Evolutionary conservation across 495 filamentous ascomycete genomes (phyloP).

Genomic region (Tetracladium setigerum): DNA sequence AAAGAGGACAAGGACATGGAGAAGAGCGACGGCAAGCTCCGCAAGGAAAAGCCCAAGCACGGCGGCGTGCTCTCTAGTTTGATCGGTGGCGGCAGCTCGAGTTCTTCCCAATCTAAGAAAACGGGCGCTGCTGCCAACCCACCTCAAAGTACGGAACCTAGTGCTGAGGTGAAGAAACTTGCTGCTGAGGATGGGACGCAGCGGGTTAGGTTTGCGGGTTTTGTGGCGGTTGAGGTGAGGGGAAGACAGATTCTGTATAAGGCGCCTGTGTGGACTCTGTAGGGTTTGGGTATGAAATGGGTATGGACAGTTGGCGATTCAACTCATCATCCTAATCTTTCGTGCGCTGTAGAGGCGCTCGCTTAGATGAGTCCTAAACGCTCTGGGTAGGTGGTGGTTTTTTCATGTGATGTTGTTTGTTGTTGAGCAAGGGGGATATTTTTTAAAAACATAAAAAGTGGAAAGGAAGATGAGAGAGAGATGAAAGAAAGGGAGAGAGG

Average conservation of each 20-base stretch:
- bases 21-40: constrained; percentile 26
- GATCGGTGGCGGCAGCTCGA: constrained; percentile 14
- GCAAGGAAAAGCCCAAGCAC: constrained; percentile 33
- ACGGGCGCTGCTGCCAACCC: constrained; percentile 21
- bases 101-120: too few relatives aligned
- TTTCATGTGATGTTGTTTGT: too few relatives aligned
- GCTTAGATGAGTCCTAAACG: too few relatives aligned
- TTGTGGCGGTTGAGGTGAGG: constrained; percentile 78
- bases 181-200: constrained; percentile 31
- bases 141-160: constrained; percentile 3
- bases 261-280: constrained; percentile 73
- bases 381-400: too few relatives aligned
- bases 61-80: constrained; percentile 23
- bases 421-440: too few relatives aligned
- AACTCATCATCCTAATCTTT: too few relatives aligned
- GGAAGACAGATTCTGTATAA: constrained; percentile 78
- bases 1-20: constrained; percentile 29
- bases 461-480: too few relatives aligned
- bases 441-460: too few relatives aligned
- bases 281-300: background rate
- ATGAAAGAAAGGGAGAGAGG: too few relatives aligned
- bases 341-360: too few relatives aligned
- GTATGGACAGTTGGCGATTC: background rate
- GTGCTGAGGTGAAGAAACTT: constrained; percentile 17
- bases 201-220: constrained; percentile 74